Base-by-base conservation (phyloP, 768 basidiomycete species). In the Mycena pura region DNA sequence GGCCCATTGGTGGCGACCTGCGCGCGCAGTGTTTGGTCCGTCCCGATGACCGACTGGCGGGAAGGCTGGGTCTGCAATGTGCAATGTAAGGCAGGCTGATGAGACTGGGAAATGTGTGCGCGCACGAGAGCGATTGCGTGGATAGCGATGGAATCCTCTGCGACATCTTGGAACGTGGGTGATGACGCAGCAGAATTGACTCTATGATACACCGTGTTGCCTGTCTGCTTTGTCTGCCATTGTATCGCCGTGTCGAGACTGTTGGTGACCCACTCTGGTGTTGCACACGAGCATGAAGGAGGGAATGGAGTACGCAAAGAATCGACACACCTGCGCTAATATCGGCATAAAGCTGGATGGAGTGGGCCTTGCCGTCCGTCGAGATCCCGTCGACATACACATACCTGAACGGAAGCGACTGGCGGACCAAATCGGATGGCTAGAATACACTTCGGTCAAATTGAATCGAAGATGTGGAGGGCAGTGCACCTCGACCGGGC, bases 401-500 rank as follows among this genome's bases (percentile, higher is more conserved):
- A 56, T 85, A 84, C 1, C 78, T 75, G 68, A 84, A 83, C 0
- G 86, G 86, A 19, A 84, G 74, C 4, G 85, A 87, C 59, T 85
- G 84, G 27, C 74, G 76, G 22, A 78, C 74, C 41, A 82, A 72
- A 63, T 86, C 82, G 8, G 67, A 64, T 8, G 82, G 81, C 84
- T 86, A 11, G 50, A 15, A 25, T 27, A 38, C n/a, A n/a, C n/a
- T n/a, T 13, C 21, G 43, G 36, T 21, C 14, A 51, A 32, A 43
- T 19, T 15, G 0, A 15, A 22, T n/a, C 22, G 13, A 48, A n/a
- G 17, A 17, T 14, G n/a, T n/a, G n/a, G n/a, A n/a, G n/a, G n/a
- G n/a, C n/a, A 9, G 53, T 70, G 22, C 64, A 84, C 85, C 80
- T 86, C 85, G 9, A 87, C 78, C 8, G 86, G 86, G 65, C 82